phyloP scores from a whole-genome alignment of 768 basidiomycete species.

The Lactarius indigo region DNA sequence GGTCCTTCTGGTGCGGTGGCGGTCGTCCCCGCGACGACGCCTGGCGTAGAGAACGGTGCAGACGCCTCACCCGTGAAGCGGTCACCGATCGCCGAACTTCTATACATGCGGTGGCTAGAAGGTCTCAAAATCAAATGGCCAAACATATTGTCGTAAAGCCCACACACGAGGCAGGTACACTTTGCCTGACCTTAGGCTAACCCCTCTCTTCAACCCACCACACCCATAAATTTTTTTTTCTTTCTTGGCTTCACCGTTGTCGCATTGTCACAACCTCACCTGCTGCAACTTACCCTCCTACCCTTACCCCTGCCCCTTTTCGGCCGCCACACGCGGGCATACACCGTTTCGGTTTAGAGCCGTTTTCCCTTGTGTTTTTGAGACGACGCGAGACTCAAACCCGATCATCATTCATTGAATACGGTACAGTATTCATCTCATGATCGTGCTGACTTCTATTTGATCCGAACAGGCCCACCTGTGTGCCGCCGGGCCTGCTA shows the following conservation, averaged over 20 bases:
- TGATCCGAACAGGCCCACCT: background rate
- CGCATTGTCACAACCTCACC: background rate
- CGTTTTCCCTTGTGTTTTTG: background rate
- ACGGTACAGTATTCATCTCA: too few species aligned
- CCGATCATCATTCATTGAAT: background rate
- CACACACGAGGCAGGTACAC: background rate
- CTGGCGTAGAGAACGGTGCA: conserved; percentile 33
- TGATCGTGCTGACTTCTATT: background rate
- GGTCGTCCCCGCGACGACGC: conserved; percentile 37
- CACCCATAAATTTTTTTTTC: background rate
- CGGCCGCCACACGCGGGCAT: background rate
- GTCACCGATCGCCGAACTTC: conserved; percentile 90
- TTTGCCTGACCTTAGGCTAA: too few species aligned
- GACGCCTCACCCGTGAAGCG: conserved; percentile 43
- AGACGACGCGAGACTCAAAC: background rate
- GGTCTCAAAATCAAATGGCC: conserved; percentile 91
- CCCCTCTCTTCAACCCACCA: background rate
- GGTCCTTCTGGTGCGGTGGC: conserved; percentile 2
- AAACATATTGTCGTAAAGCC: conserved; percentile 44
- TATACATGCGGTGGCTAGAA: conserved; percentile 97
- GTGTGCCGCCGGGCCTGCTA: background rate
- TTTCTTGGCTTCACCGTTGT: background rate
- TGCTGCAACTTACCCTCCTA: background rate
- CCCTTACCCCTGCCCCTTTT: background rate
- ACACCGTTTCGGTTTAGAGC: background rate